These are phyloP conservation scores for Endocalyx cinctus DNA, from an alignment of 2,329 filamentous ascomycete genomes.

Conservation along the genomic window DNA sequence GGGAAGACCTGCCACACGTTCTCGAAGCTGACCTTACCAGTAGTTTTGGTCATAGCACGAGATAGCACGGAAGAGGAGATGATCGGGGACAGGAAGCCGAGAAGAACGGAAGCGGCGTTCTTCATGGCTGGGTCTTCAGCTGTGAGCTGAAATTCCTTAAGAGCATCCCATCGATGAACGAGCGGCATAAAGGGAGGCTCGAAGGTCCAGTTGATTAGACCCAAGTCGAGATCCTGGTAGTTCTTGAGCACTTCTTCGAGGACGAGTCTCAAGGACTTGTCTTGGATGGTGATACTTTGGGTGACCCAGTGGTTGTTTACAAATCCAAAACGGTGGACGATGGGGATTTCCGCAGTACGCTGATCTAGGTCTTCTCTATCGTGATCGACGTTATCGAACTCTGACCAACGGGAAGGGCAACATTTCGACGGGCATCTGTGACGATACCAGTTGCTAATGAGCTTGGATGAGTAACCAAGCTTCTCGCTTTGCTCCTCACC, in stretches of 20 bases:
- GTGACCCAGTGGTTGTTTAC: conserved; percentile 28
- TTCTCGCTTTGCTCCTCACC: not conserved
- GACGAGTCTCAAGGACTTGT: conserved; percentile 23
- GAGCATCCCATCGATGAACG: conserved; percentile 30
- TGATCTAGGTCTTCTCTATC: conserved; percentile 20
- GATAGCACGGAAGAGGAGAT: conserved; percentile 21
- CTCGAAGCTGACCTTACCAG: conserved; percentile 25
- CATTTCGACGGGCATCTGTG: conserved; percentile 18
- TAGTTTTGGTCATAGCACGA: conserved; percentile 19
- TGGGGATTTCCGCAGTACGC: conserved; percentile 20
- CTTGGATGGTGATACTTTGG: conserved; percentile 26
- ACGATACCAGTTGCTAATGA: conserved; percentile 14
- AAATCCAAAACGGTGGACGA: conserved; percentile 27
- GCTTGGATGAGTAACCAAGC: conserved; percentile 5
- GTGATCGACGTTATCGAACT: conserved; percentile 21
- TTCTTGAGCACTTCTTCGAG: conserved; percentile 24
- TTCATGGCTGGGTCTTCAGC: conserved; percentile 3
- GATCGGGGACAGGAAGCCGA: conserved; percentile 27
- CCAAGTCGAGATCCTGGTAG: conserved; percentile 31
- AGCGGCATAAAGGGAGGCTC: conserved; percentile 27
- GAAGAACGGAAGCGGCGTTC: conserved; percentile 15
- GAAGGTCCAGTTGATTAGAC: conserved; percentile 29
- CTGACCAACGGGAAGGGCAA: conserved; percentile 25
- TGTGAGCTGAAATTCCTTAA: conserved; percentile 13
- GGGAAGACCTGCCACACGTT: conserved; percentile 33